Evolutionary conservation across 768 basidiomycete genomes (phyloP).

Genomic region (Rhizopogon vesiculosus): DNA sequence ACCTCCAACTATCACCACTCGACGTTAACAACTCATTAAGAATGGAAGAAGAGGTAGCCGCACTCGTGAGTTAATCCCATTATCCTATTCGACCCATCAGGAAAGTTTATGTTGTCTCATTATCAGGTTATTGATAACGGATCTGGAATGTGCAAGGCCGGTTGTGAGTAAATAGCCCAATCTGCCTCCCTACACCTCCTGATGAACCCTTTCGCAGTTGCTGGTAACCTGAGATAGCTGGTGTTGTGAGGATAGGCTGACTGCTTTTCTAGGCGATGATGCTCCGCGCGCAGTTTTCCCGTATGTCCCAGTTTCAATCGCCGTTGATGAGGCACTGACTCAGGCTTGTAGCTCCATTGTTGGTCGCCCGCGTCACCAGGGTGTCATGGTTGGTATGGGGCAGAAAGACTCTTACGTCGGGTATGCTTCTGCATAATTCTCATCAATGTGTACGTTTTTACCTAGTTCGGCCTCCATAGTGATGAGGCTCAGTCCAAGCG

Average conservation of each 20-base stretch:
- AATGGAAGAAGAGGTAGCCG: slow-evolving; percentile 68
- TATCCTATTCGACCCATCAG: not conserved
- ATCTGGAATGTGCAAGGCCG: slow-evolving; percentile 99
- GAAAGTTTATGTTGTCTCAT: not conserved
- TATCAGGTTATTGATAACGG: slow-evolving; percentile 83
- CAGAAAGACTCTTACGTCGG: slow-evolving; percentile 97
- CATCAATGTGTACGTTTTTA: slow-evolving; percentile 1
- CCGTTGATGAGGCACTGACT: not conserved
- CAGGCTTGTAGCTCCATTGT: slow-evolving; percentile 68
- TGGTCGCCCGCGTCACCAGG: slow-evolving; percentile 90
- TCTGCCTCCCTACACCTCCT: slow-evolving; percentile 12
- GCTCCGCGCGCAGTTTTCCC: slow-evolving; percentile 92
- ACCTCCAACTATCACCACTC: no score
- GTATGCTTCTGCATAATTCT: slow-evolving; percentile 36
- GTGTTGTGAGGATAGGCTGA: not conserved
- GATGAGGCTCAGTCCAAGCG: slow-evolving; percentile 94
- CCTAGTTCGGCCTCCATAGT: slow-evolving; percentile 31
- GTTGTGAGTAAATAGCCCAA: slow-evolving; percentile 57
- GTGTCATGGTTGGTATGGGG: slow-evolving; percentile 97
- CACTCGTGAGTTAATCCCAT: slow-evolving; percentile 33
- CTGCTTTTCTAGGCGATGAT: slow-evolving; percentile 64
- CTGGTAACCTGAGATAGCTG: slow-evolving; percentile 39
- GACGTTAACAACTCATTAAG: slow-evolving; percentile 12
- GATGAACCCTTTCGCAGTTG: slow-evolving; percentile 38
- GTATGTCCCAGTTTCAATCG: slow-evolving; percentile 44